Conservation (phyloP, 306 rosid species). For the Cicer bijugum region DNA sequence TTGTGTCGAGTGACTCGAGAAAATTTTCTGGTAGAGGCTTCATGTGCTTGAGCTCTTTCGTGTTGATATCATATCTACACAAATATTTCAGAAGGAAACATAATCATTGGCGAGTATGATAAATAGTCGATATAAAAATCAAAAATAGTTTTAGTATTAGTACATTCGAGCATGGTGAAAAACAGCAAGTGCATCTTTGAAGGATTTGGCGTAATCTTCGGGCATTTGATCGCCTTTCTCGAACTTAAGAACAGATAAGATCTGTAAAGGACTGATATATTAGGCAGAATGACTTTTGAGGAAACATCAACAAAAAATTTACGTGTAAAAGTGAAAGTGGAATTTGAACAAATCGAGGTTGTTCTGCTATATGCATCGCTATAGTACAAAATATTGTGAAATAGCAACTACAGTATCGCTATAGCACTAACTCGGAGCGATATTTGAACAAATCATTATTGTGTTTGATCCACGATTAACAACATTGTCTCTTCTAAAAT, state of each 20-base stretch:
- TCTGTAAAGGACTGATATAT: slow-evolving; percentile 53
- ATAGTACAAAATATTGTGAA: too few species aligned
- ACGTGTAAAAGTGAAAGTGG: not conserved
- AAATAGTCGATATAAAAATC: not conserved
- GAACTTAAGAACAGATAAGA: slow-evolving; percentile 74
- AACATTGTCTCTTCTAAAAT: too few species aligned
- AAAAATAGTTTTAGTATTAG: slow-evolving; percentile 2
- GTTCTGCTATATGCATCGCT: too few species aligned
- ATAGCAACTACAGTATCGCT: too few species aligned
- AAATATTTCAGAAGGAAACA: slow-evolving; percentile 41
- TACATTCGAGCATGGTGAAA: slow-evolving; percentile 91
- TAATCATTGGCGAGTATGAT: slow-evolving; percentile 19
- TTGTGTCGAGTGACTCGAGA: slow-evolving; percentile 61
- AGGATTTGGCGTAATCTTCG: slow-evolving; percentile 73
- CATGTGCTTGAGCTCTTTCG: slow-evolving; percentile 75
- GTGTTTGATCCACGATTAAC: too few species aligned
- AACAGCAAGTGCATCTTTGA: slow-evolving; percentile 78
- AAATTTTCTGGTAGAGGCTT: slow-evolving; percentile 64
- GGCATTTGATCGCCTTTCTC: slow-evolving; percentile 75
- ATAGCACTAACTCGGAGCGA: too few species aligned
- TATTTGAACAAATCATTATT: too few species aligned
- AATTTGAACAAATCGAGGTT: not conserved
- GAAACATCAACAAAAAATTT: slow-evolving; percentile 7
- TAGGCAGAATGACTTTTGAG: slow-evolving; percentile 26
- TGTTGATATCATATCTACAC: slow-evolving; percentile 69